These are phyloP conservation scores for Sporothrix euskadiensis DNA, from an alignment of 2,329 filamentous ascomycete species.

Conservation along the genomic window DNA sequence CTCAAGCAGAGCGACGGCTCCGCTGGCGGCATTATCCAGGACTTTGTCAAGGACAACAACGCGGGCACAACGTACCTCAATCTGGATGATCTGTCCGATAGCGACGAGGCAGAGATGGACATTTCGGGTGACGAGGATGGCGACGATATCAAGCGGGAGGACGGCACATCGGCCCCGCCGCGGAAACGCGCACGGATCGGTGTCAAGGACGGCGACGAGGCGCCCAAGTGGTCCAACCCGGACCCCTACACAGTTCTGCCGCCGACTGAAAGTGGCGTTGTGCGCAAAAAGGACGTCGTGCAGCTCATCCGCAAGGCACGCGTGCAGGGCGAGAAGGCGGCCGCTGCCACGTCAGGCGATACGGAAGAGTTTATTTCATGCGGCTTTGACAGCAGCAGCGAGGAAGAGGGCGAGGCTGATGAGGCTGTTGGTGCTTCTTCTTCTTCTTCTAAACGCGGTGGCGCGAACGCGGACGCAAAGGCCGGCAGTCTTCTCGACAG, in stretches of 20 bases:
- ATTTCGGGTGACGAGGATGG: conserved; percentile 52
- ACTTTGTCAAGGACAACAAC: conserved; percentile 48
- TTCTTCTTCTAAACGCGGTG: background rate
- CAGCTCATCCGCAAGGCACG: conserved; percentile 90
- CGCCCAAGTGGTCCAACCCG: conserved; percentile 90
- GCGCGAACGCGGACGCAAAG: background rate
- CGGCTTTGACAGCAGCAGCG: conserved; percentile 61
- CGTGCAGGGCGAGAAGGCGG: conserved; percentile 53
- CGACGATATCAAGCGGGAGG: conserved; percentile 38
- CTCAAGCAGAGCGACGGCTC: conserved; percentile 45
- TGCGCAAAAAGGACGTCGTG: conserved; percentile 83
- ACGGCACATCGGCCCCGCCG: conserved; percentile 35
- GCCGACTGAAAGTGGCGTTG: conserved; percentile 63
- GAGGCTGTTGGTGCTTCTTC: background rate
- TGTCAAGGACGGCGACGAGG: conserved; percentile 2
- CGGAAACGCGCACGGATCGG: conserved; percentile 30
- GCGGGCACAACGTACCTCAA: conserved; percentile 55
- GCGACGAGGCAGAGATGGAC: conserved; percentile 65
- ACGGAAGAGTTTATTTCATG: conserved; percentile 89
- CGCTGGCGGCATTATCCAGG: conserved; percentile 44
- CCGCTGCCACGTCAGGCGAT: conserved; percentile 55
- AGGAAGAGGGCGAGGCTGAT: conserved; percentile 30
- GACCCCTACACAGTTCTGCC: conserved; percentile 90
- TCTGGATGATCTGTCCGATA: conserved; percentile 61
- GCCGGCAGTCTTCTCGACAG: background rate